Base-by-base conservation (phyloP, 371 early-diverging fungal genomes). In the Rhizopus microsporus region DNA sequence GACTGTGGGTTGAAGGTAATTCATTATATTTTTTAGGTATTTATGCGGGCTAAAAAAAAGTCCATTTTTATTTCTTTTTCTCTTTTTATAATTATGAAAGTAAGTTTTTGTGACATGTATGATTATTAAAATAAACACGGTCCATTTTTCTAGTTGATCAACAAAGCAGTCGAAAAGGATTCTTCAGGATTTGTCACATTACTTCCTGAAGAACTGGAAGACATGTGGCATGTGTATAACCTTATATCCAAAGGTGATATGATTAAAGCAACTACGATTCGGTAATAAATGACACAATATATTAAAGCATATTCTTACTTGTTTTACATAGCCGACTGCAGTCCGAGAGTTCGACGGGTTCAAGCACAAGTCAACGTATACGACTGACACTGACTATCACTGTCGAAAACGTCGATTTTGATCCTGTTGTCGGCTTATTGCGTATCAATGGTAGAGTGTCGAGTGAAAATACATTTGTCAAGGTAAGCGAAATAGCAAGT, bases 171-270 rank as follows among this genome's bases (percentile, higher is more conserved):
- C 33, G 88, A 86, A 63, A 85, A 75, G 54, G 88, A 88, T 68
- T 59, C 68, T 31, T 83, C 87, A 5, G 88, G 88, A 23, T 77
- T 68, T 60, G 80, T 88, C n/a, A 83, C 81, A 1, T 65, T 88
- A 23, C 75, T 75, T 49, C 91, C 97, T 6, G 96, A 97, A 67
- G 95, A 97, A 64, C 68, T 86, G 45, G 97, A 98, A 68, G 99
- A 97, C 74, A 93, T 98, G 93, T 98, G 99, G 97, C 95, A 96
- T 71, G 85, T 93, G 32, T 98, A 97, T 80, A 96, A 97, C 73
- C 79, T 98, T 40, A 88, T 98, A 51, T 75, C 84, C 12, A 82
- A 84, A 58, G 93, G 91, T 46, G 99, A 98, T 81, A 77, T 80
- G 62, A 80, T 98, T 50, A 82, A 86, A 63, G 93, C 94, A 7